Base-by-base conservation (phyloP, 495 filamentous ascomycete genomes). In the Letharia lupina region DNA sequence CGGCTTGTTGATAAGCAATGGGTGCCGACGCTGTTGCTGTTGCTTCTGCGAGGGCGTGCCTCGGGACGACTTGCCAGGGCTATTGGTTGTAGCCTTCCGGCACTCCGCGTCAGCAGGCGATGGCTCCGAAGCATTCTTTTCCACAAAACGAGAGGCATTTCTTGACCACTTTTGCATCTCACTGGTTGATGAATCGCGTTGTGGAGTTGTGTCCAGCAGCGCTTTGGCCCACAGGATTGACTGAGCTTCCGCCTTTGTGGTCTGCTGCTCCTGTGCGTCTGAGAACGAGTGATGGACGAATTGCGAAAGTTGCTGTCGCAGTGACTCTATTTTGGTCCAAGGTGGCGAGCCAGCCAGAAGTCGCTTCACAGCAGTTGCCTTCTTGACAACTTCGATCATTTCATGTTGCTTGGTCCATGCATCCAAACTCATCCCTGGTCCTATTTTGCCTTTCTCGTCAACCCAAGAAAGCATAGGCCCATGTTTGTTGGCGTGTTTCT, bases 311-410 rank as follows among this genome's bases (percentile, higher is more conserved):
- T 57, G 31, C 54, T 57, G 13, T 57, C 54, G 31, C 7, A 20
- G 33, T 20, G 31, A 37, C 7, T 57, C 33, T 37, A 57, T 37
- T 20, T 37, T 37, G 54, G 54, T 37, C 54, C 54, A 37, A 54
- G 50, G 31, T 57, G 54, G 33, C 31, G 54, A 23, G 37, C 54
- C 33, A 57, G 54, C 54, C 54, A 57, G 6, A 57, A 57, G 54
- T 37, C 54, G 54, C 33, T 57, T 57, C 54, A 57, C 54, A 37
- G 54, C 54, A 37, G 54, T 37, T 20, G 54, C 54, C 54, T 57
- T 57, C 33, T 57, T 57, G 33, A 57, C 54, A 20, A 57, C 54
- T 7, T 57, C 33, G 16, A 57, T 37, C 5, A 57, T 57, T 39
- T 57, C 54, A 57, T 57, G 3, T n/a, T 57, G 54, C 54, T 57